Evolutionary conservation across 2,329 filamentous ascomycete species (phyloP).

Genomic region (Fusarium dimerum): DNA sequence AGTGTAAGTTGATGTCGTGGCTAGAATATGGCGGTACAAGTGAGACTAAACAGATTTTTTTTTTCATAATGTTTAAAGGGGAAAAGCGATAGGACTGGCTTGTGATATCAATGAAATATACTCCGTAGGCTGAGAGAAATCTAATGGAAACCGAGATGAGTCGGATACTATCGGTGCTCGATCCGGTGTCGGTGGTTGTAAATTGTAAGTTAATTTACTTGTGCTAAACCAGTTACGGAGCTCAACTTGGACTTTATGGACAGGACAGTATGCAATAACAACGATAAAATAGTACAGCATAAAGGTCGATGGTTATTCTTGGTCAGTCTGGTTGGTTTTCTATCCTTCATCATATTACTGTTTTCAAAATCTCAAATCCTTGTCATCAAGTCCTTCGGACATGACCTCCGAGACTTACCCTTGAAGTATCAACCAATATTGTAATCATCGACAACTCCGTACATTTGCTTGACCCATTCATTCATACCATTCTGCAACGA

Average conservation of each 20-base stretch:
- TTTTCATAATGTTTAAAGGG: neutral
- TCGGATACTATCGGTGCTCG: slow-evolving; percentile 12
- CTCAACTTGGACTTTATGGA: neutral
- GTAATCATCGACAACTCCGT: slow-evolving; percentile 35
- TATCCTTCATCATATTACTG: neutral
- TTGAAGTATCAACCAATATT: slow-evolving; percentile 26
- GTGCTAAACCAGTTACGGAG: neutral
- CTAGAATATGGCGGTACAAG: too few relatives aligned
- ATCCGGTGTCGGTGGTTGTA: slow-evolving; percentile 12
- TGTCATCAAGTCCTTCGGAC: neutral
- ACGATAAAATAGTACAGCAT: neutral
- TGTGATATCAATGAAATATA: neutral
- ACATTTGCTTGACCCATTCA: slow-evolving; percentile 37
- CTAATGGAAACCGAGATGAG: slow-evolving; percentile 7
- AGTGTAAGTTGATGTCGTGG: too few relatives aligned
- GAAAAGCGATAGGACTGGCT: neutral
- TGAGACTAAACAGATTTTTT: too few relatives aligned
- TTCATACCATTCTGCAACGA: slow-evolving; percentile 40
- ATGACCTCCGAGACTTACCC: slow-evolving; percentile 8
- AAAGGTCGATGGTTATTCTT: neutral
- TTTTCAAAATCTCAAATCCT: neutral
- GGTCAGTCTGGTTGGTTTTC: neutral
- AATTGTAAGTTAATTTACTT: neutral
- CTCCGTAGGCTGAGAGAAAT: too few relatives aligned
- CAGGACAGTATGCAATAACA: too few relatives aligned